Percentiles rank a stretch among this genome's conserved stretches.
phyloP scores from a whole-genome alignment of 306 rosid genomes.

The Prinsepia uniflora region DNA sequence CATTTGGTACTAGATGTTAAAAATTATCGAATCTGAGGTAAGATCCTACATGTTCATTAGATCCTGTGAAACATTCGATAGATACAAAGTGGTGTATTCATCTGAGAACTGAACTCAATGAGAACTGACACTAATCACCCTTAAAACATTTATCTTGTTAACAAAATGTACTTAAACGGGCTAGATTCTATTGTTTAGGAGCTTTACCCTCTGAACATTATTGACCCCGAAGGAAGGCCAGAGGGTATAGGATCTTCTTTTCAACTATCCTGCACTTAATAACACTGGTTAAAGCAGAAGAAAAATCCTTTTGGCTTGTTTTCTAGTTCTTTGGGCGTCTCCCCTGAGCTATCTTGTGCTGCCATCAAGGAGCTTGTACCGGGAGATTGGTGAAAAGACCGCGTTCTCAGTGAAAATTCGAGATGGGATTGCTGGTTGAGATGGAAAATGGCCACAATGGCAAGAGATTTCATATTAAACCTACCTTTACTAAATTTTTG shows the following conservation, averaged over 20 bases:
- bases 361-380: conserved; percentile 94
- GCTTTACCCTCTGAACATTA: conserved; percentile 27
- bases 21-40: conserved; percentile 7
- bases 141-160: conserved; percentile 35
- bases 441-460: conserved; percentile 51
- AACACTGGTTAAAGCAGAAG: conserved; percentile 84
- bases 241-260: conserved; percentile 13
- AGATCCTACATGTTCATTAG: conserved; percentile 12
- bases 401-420: conserved; percentile 68
- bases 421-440: conserved; percentile 54
- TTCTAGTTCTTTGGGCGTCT: conserved; percentile 65
- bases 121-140: conserved; percentile 25
- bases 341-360: conserved; percentile 48
- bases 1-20: conserved; percentile 16
- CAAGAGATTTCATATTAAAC: conserved; percentile 25
- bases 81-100: conserved; percentile 25
- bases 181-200: conserved; percentile 33
- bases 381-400: conserved; percentile 73
- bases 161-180: conserved; percentile 38
- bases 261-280: conserved; percentile 41
- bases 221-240: conserved; percentile 18
- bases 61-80: conserved; percentile 21
- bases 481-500: conserved; percentile 88
- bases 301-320: conserved; percentile 63
- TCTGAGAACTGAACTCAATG: conserved; percentile 29